These are phyloP conservation scores for Oryza officinalis DNA, from an alignment of 176 grass and related monocot species.

Conservation along the genomic window DNA sequence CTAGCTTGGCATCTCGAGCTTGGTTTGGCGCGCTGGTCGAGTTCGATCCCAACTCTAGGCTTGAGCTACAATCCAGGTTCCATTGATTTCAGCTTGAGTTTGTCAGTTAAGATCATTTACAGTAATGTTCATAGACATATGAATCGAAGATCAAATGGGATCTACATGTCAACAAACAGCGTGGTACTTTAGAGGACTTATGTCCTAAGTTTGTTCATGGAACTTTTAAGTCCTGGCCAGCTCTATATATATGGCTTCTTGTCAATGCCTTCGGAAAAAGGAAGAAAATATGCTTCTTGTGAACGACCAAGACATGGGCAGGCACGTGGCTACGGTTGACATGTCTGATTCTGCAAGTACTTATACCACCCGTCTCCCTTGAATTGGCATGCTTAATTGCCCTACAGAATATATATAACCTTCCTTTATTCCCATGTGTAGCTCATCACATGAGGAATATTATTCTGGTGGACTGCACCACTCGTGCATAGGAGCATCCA, in stretches of 20 bases:
- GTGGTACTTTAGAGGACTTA: too few species aligned
- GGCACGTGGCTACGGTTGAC: neutral
- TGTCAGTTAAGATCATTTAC: too few species aligned
- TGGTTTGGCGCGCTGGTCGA: neutral
- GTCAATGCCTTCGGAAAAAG: neutral
- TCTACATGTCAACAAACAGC: too few species aligned
- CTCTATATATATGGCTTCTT: neutral
- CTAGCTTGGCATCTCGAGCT: neutral
- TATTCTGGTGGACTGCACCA: neutral
- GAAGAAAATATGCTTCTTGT: neutral
- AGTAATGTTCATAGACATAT: too few species aligned
- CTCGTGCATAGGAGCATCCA: neutral
- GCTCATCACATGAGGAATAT: constrained; percentile 15
- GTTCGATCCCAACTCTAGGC: neutral
- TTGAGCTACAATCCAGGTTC: neutral
- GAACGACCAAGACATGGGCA: neutral
- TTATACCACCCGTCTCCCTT: neutral
- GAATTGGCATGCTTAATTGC: neutral
- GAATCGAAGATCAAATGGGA: too few species aligned
- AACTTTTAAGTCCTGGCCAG: neutral
- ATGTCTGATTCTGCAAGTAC: neutral
- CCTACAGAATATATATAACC: constrained; percentile 22
- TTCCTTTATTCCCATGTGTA: constrained; percentile 25
- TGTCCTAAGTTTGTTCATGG: neutral
- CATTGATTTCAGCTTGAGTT: neutral